Evolutionary conservation across 352 stramenopile genomes (phyloP).

Genomic region (Globisporangium nagaii): DNA sequence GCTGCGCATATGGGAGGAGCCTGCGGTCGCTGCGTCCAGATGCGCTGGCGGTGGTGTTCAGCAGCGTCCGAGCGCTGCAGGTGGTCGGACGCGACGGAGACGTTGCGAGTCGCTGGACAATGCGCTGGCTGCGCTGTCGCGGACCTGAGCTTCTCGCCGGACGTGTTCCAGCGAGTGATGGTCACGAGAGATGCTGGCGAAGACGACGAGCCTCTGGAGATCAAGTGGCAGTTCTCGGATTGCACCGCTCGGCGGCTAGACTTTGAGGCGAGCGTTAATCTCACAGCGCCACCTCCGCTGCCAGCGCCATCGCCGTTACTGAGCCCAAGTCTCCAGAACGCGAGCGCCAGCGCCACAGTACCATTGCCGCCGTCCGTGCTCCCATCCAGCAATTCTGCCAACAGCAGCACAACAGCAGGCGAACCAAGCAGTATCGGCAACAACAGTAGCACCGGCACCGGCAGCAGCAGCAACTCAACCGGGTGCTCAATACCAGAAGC

Average conservation of each 20-base stretch:
- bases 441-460: background rate
- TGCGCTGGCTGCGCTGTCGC: background rate
- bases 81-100: background rate
- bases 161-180: background rate
- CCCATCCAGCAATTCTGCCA: background rate
- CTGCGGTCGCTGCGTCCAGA: background rate
- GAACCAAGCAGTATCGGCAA: too few relatives aligned
- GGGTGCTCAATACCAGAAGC: background rate
- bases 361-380: background rate
- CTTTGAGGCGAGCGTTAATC: background rate
- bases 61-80: background rate
- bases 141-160: background rate
- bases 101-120: background rate
- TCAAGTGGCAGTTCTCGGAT: background rate
- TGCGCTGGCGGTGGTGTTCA: background rate
- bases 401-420: background rate
- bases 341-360: background rate
- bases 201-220: background rate
- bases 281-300: background rate
- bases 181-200: background rate
- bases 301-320: background rate
- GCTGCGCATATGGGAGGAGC: background rate
- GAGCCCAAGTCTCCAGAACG: background rate
- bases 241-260: background rate
- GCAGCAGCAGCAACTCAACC: background rate